phyloP scores from a whole-genome alignment of 2,329 filamentous ascomycete genomes.

The Stemphylium lycopersici region DNA sequence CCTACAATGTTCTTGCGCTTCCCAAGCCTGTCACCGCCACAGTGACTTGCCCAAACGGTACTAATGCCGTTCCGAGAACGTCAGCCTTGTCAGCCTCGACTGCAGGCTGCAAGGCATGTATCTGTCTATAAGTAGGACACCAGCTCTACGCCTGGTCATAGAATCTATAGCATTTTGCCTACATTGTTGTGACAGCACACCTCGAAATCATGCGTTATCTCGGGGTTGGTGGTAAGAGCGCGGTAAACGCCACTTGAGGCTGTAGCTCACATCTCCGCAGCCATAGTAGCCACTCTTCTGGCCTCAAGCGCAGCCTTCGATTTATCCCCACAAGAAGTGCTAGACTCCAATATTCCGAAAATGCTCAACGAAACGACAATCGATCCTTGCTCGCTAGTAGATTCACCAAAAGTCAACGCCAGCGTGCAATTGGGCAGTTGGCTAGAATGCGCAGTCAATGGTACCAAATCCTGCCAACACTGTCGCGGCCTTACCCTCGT shows the following conservation, averaged over 20 bases:
- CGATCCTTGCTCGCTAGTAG: constrained; percentile 34
- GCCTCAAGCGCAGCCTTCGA: constrained; percentile 5
- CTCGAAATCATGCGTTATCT: constrained; percentile 9
- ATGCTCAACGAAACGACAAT: background rate
- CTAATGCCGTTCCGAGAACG: constrained; percentile 3
- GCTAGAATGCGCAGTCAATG: constrained; percentile 42
- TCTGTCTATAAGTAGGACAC: constrained; percentile 3
- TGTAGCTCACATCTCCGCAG: constrained; percentile 3
- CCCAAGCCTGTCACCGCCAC: background rate
- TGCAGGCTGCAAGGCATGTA: constrained; percentile 4
- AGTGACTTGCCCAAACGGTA: constrained; percentile 6
- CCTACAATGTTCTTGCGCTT: background rate
- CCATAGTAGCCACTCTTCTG: constrained; percentile 1
- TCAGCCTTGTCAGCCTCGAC: constrained; percentile 13
- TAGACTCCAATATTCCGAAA: background rate
- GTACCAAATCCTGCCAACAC: constrained; percentile 11
- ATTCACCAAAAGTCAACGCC: constrained; percentile 30
- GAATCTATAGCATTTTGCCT: background rate
- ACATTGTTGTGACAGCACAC: background rate
- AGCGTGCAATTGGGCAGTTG: constrained; percentile 39
- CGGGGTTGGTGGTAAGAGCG: constrained; percentile 5
- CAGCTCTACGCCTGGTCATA: background rate
- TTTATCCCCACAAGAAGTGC: constrained; percentile 7
- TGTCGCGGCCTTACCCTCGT: background rate
- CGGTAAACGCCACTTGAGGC: background rate